A percentile compares a stretch with the other conserved stretches of the same genome.
Conservation (phyloP, 345 rosid species). For the Pistacia vera region DNA sequence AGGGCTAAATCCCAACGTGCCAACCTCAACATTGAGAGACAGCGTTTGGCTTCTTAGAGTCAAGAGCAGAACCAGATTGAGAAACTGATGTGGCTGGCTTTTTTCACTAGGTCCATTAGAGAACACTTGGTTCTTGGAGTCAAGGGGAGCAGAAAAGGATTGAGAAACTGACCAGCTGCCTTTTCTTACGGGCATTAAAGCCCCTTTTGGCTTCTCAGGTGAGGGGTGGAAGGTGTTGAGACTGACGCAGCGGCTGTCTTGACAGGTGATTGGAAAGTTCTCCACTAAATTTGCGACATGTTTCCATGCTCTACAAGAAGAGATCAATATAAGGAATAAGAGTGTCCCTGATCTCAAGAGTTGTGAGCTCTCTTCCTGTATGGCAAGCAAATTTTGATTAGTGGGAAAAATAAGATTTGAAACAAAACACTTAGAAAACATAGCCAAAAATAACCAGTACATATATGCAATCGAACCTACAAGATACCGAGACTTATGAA, state of each 20-base stretch:
- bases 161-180: neutral
- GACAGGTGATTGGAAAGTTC: conserved; percentile 36
- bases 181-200: conserved; percentile 7
- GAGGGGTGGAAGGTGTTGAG: neutral
- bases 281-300: conserved; percentile 23
- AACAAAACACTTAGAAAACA: no score
- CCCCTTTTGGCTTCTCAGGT: conserved; percentile 36
- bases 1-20: conserved; percentile 39
- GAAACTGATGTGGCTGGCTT: conserved; percentile 17
- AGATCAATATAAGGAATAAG: no score
- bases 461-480: no score
- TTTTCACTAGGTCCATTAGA: conserved; percentile 30
- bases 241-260: conserved; percentile 27
- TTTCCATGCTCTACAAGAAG: no score
- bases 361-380: no score
- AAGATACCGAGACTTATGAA: no score
- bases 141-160: neutral
- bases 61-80: neutral
- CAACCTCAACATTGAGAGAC: conserved; percentile 30
- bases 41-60: conserved; percentile 33
- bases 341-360: no score
- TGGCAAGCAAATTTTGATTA: no score
- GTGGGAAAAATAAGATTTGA: no score
- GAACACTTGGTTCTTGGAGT: neutral
- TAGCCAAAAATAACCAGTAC: no score